A percentile compares a stretch with the other conserved stretches of the same genome.
Evolutionary conservation across 2,329 filamentous ascomycete genomes (phyloP).

Genomic region (Pseudodiploospora longispora): DNA sequence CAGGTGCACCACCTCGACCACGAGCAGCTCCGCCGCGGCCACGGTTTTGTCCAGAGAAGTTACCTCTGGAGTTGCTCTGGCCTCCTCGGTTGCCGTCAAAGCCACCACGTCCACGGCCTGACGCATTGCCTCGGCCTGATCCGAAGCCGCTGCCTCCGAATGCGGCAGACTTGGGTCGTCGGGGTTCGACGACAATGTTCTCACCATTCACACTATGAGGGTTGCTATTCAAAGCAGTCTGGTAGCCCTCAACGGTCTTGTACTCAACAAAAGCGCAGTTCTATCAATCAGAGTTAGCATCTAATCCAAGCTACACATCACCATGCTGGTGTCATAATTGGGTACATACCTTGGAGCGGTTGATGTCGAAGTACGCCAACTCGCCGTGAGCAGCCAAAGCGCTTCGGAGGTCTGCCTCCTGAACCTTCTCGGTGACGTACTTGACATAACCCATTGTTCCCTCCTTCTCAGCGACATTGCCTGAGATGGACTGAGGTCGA

Average conservation of each 20-base stretch:
- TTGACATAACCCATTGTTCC: slow-evolving; percentile 85
- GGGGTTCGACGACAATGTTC: slow-evolving; percentile 79
- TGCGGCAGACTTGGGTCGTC: slow-evolving; percentile 65
- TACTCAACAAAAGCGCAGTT: slow-evolving; percentile 98
- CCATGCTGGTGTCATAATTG: background rate
- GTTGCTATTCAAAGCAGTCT: slow-evolving; percentile 74
- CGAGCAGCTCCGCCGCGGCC: slow-evolving; percentile 60
- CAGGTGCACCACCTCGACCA: slow-evolving; percentile 52
- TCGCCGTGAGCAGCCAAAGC: slow-evolving; percentile 65
- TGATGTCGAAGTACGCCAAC: slow-evolving; percentile 67
- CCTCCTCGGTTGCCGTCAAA: slow-evolving; percentile 54
- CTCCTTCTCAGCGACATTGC: slow-evolving; percentile 58
- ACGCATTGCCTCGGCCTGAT: slow-evolving; percentile 50
- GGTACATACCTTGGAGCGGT: slow-evolving; percentile 66
- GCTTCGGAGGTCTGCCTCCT: slow-evolving; percentile 61
- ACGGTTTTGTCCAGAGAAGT: slow-evolving; percentile 58
- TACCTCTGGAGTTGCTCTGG: slow-evolving; percentile 55
- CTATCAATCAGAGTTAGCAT: slow-evolving; percentile 36
- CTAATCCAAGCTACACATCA: background rate
- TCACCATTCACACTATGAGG: slow-evolving; percentile 79
- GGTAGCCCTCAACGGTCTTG: slow-evolving; percentile 69
- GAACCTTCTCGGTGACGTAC: slow-evolving; percentile 85
- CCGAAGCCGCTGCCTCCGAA: slow-evolving; percentile 63
- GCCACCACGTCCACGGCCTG: slow-evolving; percentile 59
- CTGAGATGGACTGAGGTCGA: slow-evolving; percentile 58